Conservation (phyloP, 2,329 filamentous ascomycete species). For the Bipolaris zeicola region DNA sequence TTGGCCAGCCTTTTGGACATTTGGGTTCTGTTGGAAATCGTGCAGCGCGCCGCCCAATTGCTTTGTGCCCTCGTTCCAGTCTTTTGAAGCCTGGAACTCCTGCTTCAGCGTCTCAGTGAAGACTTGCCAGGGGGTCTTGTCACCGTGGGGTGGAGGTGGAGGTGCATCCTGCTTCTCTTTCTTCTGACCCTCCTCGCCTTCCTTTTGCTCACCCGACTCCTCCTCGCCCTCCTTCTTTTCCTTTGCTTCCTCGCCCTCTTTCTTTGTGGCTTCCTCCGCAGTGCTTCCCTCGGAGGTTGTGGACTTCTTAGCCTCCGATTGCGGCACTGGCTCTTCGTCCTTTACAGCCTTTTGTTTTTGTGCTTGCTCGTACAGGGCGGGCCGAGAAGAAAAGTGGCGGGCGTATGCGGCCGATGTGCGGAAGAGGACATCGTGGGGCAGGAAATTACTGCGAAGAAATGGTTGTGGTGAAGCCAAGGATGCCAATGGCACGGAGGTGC, state of each 20-base stretch:
- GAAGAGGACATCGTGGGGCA: conserved; percentile 48
- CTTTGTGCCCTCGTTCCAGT: conserved; percentile 99
- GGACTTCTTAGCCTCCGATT: conserved; percentile 49
- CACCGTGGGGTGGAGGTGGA: conserved; percentile 92
- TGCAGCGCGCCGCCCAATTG: conserved; percentile 86
- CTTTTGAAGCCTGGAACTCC: conserved; percentile 96
- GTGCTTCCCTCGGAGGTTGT: conserved; percentile 46
- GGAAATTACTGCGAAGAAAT: conserved; percentile 52
- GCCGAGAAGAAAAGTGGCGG: conserved; percentile 53
- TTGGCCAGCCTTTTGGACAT: conserved; percentile 80
- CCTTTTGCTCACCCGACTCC: conserved; percentile 54
- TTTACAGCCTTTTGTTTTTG: conserved; percentile 44
- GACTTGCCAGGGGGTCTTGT: conserved; percentile 98
- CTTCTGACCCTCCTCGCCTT: conserved; percentile 55
- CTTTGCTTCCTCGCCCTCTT: conserved; percentile 52
- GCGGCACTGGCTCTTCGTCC: conserved; percentile 36
- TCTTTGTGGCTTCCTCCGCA: conserved; percentile 42
- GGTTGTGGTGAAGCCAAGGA: conserved; percentile 25
- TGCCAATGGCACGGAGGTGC: conserved; percentile 21
- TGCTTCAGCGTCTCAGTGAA: conserved; percentile 94
- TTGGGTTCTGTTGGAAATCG: conserved; percentile 91
- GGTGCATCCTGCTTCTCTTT: conserved; percentile 70
- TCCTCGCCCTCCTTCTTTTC: conserved; percentile 53
- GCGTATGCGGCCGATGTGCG: conserved; percentile 51
- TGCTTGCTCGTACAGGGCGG: conserved; percentile 40